Base-by-base conservation (phyloP, 2,329 filamentous ascomycete species). In the Colletotrichum ledebouriae region DNA sequence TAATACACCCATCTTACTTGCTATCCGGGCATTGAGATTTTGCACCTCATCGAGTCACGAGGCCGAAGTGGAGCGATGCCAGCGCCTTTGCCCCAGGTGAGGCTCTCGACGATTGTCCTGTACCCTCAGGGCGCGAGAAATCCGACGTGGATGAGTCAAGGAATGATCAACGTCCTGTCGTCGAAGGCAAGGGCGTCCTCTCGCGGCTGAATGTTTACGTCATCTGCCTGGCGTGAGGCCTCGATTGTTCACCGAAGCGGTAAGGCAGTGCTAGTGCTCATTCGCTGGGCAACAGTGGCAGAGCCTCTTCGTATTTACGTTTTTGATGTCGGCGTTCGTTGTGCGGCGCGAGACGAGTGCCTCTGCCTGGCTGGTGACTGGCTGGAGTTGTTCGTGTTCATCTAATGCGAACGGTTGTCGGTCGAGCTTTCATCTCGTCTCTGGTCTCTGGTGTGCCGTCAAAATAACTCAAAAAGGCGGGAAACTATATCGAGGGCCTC, bases 201-300 rank as follows among this genome's bases (percentile, higher is more conserved):
- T 29, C 44, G 47, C 42, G 15, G 47, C 39, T 12, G 11, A 37
- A 39, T 42, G 29, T 37, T 44, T 50, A 57, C 59, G 63, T 52
- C 42, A 57, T 46, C 20, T 20, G 37, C 7, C 22, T 52, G 33
- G 17, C 59, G 17, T 39, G 2, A 25, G 25, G 25, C 42, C 22
- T 46, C n/a, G 33, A 10, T 29, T 49, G 17, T 50, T 67, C 50
- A 63, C 63, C 63, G 63, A 67, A 52, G 50, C 25, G 37, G 15
- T 12, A 44, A 46, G 63, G 63, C 50, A n/a, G 17, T 46, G 47
- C 47, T 9, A 25, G 20, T 13, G 25, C 25, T 9, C 62, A 47
- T 33, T 60, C 25, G 34, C 46, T 33, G 12, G 34, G 20, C 55
- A 53, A 53, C 17, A 13, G 12, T 52, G 29, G 11, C 41, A 41